These are phyloP conservation scores for Zygnema circumcarinatum DNA, from an alignment of 139 green algal species.

Conservation along the genomic window DNA sequence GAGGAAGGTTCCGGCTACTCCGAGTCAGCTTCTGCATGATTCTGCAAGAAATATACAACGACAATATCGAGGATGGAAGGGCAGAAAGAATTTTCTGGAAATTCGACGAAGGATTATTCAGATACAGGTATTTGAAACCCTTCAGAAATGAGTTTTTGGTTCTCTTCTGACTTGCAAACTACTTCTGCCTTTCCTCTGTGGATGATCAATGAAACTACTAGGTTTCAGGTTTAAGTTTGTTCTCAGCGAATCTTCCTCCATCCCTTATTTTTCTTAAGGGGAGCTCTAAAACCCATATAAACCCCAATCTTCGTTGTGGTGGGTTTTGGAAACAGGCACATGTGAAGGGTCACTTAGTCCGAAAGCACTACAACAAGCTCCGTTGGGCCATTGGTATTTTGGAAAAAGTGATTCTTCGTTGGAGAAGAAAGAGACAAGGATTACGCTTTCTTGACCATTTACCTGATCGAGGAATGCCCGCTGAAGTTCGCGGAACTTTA, in stretches of 20 bases:
- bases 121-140: too few relatives aligned
- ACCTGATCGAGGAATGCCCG: too few relatives aligned
- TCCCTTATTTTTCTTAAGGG: not conserved
- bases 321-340: not conserved
- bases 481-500: too few relatives aligned
- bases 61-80: conserved; percentile 34
- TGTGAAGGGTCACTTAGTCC: conserved; percentile 30
- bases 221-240: not conserved
- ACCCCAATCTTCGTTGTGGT: too few relatives aligned
- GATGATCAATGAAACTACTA: not conserved
- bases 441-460: conserved; percentile 9
- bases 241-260: not conserved
- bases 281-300: too few relatives aligned
- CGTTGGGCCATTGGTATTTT: conserved; percentile 30
- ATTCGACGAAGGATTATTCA: conserved; percentile 24
- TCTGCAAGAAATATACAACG: too few relatives aligned
- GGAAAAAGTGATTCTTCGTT: conserved; percentile 36
- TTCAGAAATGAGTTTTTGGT: too few relatives aligned
- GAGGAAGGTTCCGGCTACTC: too few relatives aligned
- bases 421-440: not conserved
- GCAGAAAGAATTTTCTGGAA: conserved; percentile 15
- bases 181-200: too few relatives aligned
- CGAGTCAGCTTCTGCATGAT: too few relatives aligned
- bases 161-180: too few relatives aligned
- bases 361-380: conserved; percentile 23